These are phyloP conservation scores for Posidonia oceanica DNA, from an alignment of 116 monocot genomes.

Conservation along the genomic window DNA sequence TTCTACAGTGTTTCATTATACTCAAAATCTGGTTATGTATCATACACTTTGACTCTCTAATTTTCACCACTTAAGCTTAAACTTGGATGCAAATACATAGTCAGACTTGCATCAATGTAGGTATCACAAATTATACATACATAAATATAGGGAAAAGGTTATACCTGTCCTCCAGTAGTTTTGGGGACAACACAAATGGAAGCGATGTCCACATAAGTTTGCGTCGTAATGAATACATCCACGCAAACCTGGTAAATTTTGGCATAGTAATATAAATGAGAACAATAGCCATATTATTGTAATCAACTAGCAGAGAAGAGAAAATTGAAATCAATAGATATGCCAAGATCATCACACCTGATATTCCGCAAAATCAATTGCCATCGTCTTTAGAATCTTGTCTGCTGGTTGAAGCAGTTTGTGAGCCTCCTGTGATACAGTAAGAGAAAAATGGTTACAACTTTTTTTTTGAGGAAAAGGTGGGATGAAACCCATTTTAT, in stretches of 20 bases:
- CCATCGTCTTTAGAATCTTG: conserved; percentile 87
- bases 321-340: conserved; percentile 1
- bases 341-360: conserved; percentile 39
- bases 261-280: background rate
- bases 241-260: conserved; percentile 66
- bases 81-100: too few relatives aligned
- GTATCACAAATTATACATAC: too few relatives aligned
- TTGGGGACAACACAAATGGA: conserved; percentile 70
- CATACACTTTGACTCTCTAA: too few relatives aligned
- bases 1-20: too few relatives aligned
- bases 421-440: conserved; percentile 64
- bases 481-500: too few relatives aligned
- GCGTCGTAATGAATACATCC: conserved; percentile 84
- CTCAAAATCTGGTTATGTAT: too few relatives aligned
- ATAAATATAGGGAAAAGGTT: background rate
- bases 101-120: background rate
- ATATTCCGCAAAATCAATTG: conserved; percentile 95
- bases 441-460: background rate
- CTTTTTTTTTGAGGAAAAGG: background rate
- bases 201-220: conserved; percentile 80
- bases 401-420: conserved; percentile 95
- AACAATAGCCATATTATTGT: too few relatives aligned
- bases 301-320: background rate
- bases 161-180: conserved; percentile 96
- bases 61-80: too few relatives aligned